phyloP scores from a whole-genome alignment of 345 rosid species.

The Hibiscus trionum region DNA sequence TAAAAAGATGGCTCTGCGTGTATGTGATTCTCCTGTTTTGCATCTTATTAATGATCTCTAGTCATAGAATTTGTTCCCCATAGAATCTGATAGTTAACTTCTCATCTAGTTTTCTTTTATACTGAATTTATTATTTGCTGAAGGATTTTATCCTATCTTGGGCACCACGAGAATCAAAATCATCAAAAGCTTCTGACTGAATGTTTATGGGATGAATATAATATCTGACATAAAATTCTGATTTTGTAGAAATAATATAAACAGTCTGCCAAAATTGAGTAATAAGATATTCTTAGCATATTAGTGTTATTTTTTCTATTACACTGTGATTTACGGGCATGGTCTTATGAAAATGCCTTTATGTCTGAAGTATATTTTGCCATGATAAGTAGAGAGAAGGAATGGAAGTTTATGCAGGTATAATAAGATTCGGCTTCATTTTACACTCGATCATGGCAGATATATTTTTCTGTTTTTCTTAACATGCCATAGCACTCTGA shows the following conservation, averaged over 20 bases:
- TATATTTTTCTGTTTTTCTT: not conserved
- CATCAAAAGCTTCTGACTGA: not conserved
- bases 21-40: conserved; percentile 28
- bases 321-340: not conserved
- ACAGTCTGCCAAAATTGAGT: not conserved
- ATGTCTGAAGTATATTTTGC: not conserved
- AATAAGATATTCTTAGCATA: not conserved
- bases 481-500: not conserved
- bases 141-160: not conserved
- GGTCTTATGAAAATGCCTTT: not conserved
- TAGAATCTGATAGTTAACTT: conserved; percentile 8
- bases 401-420: not conserved
- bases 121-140: not conserved
- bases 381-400: not conserved
- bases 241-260: not conserved
- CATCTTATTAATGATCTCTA: not conserved
- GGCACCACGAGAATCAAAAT: not conserved
- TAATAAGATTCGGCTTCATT: not conserved
- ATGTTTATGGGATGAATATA: not conserved
- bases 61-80: not conserved
- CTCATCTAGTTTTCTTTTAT: not conserved
- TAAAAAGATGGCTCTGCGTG: conserved; percentile 94
- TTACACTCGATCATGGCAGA: not conserved
- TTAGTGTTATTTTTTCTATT: not conserved
- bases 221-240: not conserved